Evolutionary conservation across 164 flowering plant species (phyloP).

Genomic region (Malania oleifera): DNA sequence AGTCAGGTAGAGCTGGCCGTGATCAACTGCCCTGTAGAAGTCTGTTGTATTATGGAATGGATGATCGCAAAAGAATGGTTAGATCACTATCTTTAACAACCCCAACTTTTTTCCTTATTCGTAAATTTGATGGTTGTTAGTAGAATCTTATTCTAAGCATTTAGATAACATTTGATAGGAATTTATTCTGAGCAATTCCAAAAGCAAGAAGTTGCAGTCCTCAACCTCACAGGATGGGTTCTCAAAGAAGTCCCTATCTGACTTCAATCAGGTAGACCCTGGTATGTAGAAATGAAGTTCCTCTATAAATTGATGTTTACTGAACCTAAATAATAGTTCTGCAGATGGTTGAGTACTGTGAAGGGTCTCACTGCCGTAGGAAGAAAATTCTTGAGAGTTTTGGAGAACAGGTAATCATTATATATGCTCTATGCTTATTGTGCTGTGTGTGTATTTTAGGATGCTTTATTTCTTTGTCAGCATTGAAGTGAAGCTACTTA

Average conservation of each 20-base stretch:
- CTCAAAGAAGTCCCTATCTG: conserved; percentile 50
- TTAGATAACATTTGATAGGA: conserved; percentile 38
- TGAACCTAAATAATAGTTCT: conserved; percentile 6
- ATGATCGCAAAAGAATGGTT: conserved; percentile 83
- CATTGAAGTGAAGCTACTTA: background rate
- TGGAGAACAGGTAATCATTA: conserved; percentile 93
- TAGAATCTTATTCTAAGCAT: background rate
- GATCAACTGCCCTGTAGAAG: conserved; percentile 85
- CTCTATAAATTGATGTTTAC: background rate
- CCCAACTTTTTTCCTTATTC: background rate
- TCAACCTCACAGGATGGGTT: conserved; percentile 35
- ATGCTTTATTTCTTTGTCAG: background rate
- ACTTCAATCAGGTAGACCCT: conserved; percentile 53
- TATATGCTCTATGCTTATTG: conserved; percentile 1
- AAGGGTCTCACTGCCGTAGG: conserved; percentile 77
- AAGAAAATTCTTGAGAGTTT: conserved; percentile 80
- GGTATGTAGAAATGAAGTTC: background rate
- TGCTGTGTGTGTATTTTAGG: background rate
- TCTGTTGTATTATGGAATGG: conserved; percentile 74
- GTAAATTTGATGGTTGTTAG: background rate
- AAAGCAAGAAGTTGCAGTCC: conserved; percentile 45
- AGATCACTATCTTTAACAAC: conserved; percentile 3
- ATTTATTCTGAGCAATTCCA: conserved; percentile 59
- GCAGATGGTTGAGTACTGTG: conserved; percentile 89
- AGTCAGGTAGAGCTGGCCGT: conserved; percentile 99